Evolutionary conservation across 148 eudicot genomes (phyloP), one percentile per base, ranked within the genome.

Genomic region (Cornus controversa): DNA sequence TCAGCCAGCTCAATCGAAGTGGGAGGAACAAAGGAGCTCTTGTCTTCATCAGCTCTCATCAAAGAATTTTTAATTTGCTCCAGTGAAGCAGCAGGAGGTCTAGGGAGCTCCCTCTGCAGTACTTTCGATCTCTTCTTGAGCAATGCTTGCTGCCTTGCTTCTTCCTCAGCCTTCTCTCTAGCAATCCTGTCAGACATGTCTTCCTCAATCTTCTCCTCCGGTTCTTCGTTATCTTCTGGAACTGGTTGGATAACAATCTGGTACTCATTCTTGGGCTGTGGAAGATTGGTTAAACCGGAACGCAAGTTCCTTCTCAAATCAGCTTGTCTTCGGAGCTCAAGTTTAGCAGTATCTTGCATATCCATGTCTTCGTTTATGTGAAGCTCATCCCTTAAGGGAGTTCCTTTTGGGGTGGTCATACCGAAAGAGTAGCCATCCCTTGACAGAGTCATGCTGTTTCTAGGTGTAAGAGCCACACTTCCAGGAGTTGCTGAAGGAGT

Each of bases 121-220:
- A 96, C 99, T 87, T 96, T 96, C 3, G 99, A 96, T 77, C 99
- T 90, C 81, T 96, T 94, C 73, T 82, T 87, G 47, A 96, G 94
- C 50, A 96, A 82, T 50, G 87, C 98, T 79, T 90, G 95, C 81
- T 67, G 88, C 89, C 93, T 86, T 14, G 94, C 99, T 82, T 93
- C 98, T 86, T 96, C 98, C 81, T 87, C 98, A 3, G 99, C 99
- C 87, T 80, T 96, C 75, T 91, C 93, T 77, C 97, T 90, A 42
- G 96, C 96, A 75, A 96, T 72, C 82, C 95, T 86, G 76, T 96
- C 99, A 50, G 99, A 96, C 99, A 96, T 96, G 74, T 96, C 99
- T 80, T 96, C 98, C 76, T 96, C 99, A 67, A 96, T 96, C 80
- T 77, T 91, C 74, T 93, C 98, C 82, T 93, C 98, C 14, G 85